Evolutionary conservation across 148 eudicot species (phyloP), one percentile per base, ranked within the genome.

Genomic region (Vaccinium macrocarpon): DNA sequence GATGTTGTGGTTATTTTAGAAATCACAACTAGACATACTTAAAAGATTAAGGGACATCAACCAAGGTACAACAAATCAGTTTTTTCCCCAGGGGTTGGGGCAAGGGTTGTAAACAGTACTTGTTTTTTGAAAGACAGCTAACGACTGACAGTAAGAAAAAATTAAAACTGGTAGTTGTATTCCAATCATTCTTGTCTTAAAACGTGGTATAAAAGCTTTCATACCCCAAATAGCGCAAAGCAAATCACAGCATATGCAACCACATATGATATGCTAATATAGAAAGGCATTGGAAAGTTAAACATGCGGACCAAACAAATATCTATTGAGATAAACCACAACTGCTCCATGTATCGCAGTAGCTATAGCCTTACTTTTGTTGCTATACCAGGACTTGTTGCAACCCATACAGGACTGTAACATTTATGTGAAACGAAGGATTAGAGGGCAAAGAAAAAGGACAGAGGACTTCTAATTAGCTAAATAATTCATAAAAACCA

Each of bases 251-350:
- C 70, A 83, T 48, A 86, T 78, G 87, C 78, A 84, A 84, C 85
- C 87, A 88, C 78, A 78, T 71, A 86, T 4, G n/a, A 82, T 77
- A 76, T 83, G 70, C 86, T 85, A 55, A 84, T 83, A 73, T 3
- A 79, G 27, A 35, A 80, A 32, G 51, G 79, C 75, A 42, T 79
- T 76, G 80, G 66, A 62, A 84, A 11, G 77, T 49, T 59, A 53
- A 79, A 72, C 72, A 78, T n/a, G 77, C 82, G 85, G 85, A 84
- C 85, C 85, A 86, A 83, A 66, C 82, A 80, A 80, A 51, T 62
- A 48, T 11, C 21, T 82, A 23, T 51, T 32, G 29, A 70, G 49
- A 75, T 78, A 42, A 42, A 42, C 46, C 46, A 42, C 4, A 42
- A 42, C 46, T 42, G 46, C 6, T 35, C 38, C 38, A 35, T 35